phyloP scores from a whole-genome alignment of 495 filamentous ascomycete species.

The Delitschia confertaspora region DNA sequence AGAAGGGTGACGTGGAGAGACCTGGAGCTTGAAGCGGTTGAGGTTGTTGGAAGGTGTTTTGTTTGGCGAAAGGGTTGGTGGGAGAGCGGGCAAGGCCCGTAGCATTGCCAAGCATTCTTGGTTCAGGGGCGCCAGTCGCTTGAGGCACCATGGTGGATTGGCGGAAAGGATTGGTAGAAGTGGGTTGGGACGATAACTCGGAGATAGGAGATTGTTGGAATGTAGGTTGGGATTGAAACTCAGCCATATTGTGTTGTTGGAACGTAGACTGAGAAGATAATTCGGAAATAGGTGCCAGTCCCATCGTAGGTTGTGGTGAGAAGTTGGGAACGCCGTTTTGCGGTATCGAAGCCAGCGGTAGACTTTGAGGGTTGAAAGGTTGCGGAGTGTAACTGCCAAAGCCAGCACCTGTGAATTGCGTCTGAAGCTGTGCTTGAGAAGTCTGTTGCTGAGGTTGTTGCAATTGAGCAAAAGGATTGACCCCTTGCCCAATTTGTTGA shows the following conservation, averaged over 20 bases:
- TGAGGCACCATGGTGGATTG: constrained; percentile 28
- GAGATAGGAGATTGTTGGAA: constrained; percentile 16
- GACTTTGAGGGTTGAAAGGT: constrained; percentile 32
- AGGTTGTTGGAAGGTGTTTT: constrained; percentile 17
- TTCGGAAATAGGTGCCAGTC: constrained; percentile 38
- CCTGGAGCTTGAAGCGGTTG: constrained; percentile 16
- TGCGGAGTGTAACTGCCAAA: constrained; percentile 68
- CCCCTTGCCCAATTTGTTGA: constrained; percentile 29
- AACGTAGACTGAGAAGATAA: neutral
- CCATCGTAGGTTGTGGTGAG: constrained; percentile 40
- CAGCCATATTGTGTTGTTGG: constrained; percentile 1
- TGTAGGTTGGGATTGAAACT: constrained; percentile 4
- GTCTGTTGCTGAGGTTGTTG: constrained; percentile 38
- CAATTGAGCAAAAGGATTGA: constrained; percentile 48
- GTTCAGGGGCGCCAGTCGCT: constrained; percentile 4
- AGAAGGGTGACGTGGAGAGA: constrained; percentile 18
- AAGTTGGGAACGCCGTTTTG: constrained; percentile 49
- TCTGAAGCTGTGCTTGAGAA: constrained; percentile 42
- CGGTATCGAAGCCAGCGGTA: constrained; percentile 50
- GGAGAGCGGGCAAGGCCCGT: constrained; percentile 21
- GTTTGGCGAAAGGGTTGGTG: constrained; percentile 28
- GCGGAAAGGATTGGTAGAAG: constrained; percentile 34
- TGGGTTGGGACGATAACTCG: constrained; percentile 24
- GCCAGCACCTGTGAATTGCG: constrained; percentile 66
- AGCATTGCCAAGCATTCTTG: constrained; percentile 22